These are phyloP conservation scores for Pythium phragmiticola DNA, from an alignment of 352 stramenopile genomes.

Conservation along the genomic window DNA sequence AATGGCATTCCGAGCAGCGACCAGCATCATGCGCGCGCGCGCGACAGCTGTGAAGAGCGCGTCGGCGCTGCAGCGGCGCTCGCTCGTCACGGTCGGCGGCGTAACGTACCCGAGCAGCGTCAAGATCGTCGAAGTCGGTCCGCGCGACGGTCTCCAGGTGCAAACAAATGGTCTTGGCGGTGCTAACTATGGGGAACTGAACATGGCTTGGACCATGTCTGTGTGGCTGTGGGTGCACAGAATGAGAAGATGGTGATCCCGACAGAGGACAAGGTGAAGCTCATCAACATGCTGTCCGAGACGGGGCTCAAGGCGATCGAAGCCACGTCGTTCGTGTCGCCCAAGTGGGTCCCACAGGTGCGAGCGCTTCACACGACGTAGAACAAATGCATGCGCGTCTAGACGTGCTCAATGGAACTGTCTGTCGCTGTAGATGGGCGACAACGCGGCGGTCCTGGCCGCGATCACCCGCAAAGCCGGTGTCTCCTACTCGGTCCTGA, in stretches of 20 bases:
- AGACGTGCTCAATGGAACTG: background rate
- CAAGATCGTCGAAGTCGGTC: conserved; percentile 94
- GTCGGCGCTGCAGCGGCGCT: conserved; percentile 20
- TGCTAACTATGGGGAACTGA: background rate
- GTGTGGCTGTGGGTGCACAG: conserved; percentile 31
- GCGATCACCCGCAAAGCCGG: conserved; percentile 70
- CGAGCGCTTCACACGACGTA: background rate
- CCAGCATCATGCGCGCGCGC: conserved; percentile 11
- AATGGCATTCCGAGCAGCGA: conserved; percentile 17
- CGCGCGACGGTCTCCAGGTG: conserved; percentile 93
- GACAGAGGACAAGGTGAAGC: conserved; percentile 89
- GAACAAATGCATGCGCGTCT: background rate
- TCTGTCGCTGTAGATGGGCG: conserved; percentile 81
- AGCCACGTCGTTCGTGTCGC: conserved; percentile 94
- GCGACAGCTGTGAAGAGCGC: conserved; percentile 12
- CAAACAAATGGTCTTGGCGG: background rate
- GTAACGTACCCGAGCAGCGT: conserved; percentile 67
- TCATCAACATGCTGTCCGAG: conserved; percentile 90
- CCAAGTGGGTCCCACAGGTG: conserved; percentile 96
- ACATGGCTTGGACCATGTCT: background rate
- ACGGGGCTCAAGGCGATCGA: conserved; percentile 92
- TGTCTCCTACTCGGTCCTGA: conserved; percentile 91
- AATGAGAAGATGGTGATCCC: conserved; percentile 91
- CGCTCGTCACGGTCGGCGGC: conserved; percentile 30
- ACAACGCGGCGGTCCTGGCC: conserved; percentile 89